phyloP scores from a whole-genome alignment of 2,329 filamentous ascomycete species.

The Xylaria sp. region DNA sequence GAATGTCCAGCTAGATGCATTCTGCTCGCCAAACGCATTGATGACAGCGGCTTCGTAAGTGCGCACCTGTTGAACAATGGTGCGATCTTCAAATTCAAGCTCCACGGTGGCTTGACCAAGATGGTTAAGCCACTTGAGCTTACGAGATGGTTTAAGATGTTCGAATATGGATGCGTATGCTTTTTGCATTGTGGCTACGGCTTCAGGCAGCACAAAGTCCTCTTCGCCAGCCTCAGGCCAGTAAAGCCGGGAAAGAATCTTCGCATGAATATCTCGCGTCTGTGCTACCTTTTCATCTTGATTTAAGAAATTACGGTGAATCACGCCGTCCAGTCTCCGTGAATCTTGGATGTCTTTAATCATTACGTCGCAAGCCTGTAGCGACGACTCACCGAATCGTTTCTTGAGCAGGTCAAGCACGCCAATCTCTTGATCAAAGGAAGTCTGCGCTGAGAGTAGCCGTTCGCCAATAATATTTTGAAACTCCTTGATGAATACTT shows the following conservation, averaged over 20 bases:
- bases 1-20: slow-evolving; percentile 58
- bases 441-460: slow-evolving; percentile 72
- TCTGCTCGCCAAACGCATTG: slow-evolving; percentile 71
- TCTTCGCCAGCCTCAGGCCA: slow-evolving; percentile 86
- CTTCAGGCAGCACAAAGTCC: slow-evolving; percentile 70
- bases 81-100: slow-evolving; percentile 84
- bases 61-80: slow-evolving; percentile 75
- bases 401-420: slow-evolving; percentile 89
- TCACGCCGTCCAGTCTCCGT: slow-evolving; percentile 73
- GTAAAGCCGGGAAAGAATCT: slow-evolving; percentile 91
- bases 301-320: slow-evolving; percentile 61
- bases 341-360: slow-evolving; percentile 92
- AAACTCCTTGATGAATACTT: slow-evolving; percentile 94
- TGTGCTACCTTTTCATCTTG: slow-evolving; percentile 43
- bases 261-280: slow-evolving; percentile 72
- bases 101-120: slow-evolving; percentile 84
- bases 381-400: slow-evolving; percentile 83
- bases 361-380: slow-evolving; percentile 98
- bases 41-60: slow-evolving; percentile 92
- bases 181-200: slow-evolving; percentile 70
- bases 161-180: slow-evolving; percentile 82
- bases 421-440: slow-evolving; percentile 82
- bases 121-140: slow-evolving; percentile 87
- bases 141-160: slow-evolving; percentile 81
- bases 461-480: slow-evolving; percentile 89